Evolutionary conservation across 257 asterid species (phyloP).

Genomic region (Plantago major): DNA sequence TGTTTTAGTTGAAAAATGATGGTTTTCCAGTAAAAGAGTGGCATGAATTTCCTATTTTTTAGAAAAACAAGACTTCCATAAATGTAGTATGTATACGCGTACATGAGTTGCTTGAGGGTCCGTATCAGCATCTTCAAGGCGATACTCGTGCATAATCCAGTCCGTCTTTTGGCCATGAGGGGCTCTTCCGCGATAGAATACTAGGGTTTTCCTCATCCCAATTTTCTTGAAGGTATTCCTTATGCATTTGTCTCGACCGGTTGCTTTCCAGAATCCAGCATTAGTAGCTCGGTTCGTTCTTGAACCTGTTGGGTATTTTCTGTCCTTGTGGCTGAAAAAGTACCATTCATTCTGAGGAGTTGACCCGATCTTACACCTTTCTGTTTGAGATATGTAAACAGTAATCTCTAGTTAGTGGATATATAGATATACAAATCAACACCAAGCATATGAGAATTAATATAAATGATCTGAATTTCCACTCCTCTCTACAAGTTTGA

Average conservation of each 20-base stretch:
- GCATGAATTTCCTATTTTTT: no score
- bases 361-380: conserved; percentile 82
- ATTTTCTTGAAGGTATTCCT: conserved; percentile 65
- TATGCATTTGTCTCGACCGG: conserved; percentile 86
- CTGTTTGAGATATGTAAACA: conserved; percentile 21
- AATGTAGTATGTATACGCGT: conserved; percentile 6
- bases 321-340: conserved; percentile 92
- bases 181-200: conserved; percentile 85
- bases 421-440: not conserved
- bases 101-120: conserved; percentile 42
- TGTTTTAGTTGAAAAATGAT: no score
- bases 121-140: conserved; percentile 54
- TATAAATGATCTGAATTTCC: no score
- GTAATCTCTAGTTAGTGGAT: not conserved
- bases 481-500: no score
- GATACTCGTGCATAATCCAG: conserved; percentile 92
- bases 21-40: no score
- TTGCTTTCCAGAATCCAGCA: conserved; percentile 96
- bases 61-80: no score
- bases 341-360: conserved; percentile 92
- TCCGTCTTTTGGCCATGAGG: conserved; percentile 93
- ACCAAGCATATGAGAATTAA: no score
- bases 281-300: conserved; percentile 78
- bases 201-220: conserved; percentile 91
- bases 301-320: conserved; percentile 90